phyloP scores from a whole-genome alignment of 2,329 filamentous ascomycete genomes.

The Calonectria multiphialidica region DNA sequence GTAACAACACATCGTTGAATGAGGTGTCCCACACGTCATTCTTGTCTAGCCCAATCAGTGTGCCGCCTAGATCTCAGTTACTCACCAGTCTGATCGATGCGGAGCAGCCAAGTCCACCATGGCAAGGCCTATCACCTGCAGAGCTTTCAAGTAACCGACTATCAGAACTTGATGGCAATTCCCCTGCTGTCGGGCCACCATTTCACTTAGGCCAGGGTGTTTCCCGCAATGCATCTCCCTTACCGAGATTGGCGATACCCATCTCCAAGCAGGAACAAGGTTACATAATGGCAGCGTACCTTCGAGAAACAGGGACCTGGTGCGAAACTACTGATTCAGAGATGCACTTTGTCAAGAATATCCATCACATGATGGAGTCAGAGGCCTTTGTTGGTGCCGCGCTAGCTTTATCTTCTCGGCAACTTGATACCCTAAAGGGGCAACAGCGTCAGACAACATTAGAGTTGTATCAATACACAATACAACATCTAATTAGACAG shows the following conservation, averaged over 20 bases:
- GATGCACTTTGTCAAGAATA: not conserved
- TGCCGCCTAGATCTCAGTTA: slow-evolving; percentile 25
- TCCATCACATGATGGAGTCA: not conserved
- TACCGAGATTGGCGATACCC: not conserved
- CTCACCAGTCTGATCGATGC: not conserved
- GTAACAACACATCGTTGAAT: slow-evolving; percentile 21
- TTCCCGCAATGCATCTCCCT: not conserved
- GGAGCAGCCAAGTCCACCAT: not conserved
- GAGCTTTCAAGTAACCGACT: not conserved
- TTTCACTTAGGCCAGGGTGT: not conserved
- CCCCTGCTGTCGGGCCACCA: not conserved
- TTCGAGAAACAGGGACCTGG: not conserved
- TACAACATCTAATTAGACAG: not conserved
- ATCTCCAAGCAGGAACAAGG: not conserved
- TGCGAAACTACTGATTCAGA: not conserved
- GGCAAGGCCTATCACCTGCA: not conserved
- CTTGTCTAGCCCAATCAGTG: not conserved
- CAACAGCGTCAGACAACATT: not conserved
- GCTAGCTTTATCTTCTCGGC: not conserved
- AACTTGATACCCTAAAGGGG: not conserved
- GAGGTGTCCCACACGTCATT: not conserved
- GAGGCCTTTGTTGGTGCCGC: not conserved
- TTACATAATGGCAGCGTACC: not conserved
- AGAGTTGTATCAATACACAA: not conserved
- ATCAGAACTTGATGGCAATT: not conserved